Percentiles rank a stretch among this genome's conserved stretches.
Conservation (phyloP, 176 grass and related monocot species). For the Triticum turgidum region DNA sequence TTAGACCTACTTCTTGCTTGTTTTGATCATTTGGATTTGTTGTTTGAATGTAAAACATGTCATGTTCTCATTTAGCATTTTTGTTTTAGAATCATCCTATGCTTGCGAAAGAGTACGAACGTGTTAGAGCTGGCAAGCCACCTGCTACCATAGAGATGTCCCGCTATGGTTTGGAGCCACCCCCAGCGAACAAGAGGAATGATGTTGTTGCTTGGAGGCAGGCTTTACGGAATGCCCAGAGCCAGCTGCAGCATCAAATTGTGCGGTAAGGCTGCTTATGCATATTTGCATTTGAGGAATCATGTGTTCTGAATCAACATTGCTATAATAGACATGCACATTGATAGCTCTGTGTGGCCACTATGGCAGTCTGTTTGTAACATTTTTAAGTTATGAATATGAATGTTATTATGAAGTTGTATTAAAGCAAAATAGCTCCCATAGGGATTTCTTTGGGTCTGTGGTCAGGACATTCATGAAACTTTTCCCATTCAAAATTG, state of each 20-base stretch:
- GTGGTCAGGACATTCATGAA: not conserved
- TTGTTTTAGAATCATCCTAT: constrained; percentile 83
- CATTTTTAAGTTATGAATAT: constrained; percentile 1
- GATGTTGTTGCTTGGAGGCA: constrained; percentile 89
- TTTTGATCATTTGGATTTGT: constrained; percentile 11
- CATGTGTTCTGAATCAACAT: not conserved
- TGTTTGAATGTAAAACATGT: not conserved
- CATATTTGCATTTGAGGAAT: constrained; percentile 15
- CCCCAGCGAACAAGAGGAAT: constrained; percentile 76
- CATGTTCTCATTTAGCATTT: constrained; percentile 26
- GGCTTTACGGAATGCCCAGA: constrained; percentile 83
- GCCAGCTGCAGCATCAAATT: constrained; percentile 92
- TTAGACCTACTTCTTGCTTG: not conserved
- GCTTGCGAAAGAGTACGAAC: constrained; percentile 95
- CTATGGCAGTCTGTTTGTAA: not conserved
- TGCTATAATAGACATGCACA: not conserved
- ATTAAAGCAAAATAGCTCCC: not conserved
- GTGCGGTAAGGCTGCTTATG: constrained; percentile 48
- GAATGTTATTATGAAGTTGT: not conserved
- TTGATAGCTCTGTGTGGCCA: not conserved
- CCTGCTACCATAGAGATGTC: constrained; percentile 95
- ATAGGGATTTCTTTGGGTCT: not conserved
- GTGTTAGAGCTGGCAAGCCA: constrained; percentile 90
- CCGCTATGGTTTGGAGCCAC: constrained; percentile 88
- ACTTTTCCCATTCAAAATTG: not conserved